Evolutionary conservation across 495 filamentous ascomycete species (phyloP).

Genomic region (Xylaria telfairii): DNA sequence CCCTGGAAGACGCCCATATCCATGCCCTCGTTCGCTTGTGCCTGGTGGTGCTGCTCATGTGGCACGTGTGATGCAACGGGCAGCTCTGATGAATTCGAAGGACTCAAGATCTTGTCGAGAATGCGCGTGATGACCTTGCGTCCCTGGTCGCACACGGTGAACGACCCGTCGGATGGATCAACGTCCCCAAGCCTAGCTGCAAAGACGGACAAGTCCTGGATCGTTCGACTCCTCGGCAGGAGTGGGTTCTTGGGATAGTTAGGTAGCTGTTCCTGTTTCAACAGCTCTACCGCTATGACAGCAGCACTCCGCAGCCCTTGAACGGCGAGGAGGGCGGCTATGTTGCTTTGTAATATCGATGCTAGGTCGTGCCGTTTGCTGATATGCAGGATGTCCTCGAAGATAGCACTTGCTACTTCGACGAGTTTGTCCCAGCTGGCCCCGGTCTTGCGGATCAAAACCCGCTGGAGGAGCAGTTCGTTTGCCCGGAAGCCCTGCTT

Average conservation of each 20-base stretch:
- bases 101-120: constrained; percentile 44
- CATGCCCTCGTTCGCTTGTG: constrained; percentile 11
- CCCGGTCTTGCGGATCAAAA: constrained; percentile 48
- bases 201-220: constrained; percentile 42
- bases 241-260: constrained; percentile 48
- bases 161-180: constrained; percentile 38
- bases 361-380: constrained; percentile 49
- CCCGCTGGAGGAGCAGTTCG: constrained; percentile 52
- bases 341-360: constrained; percentile 38
- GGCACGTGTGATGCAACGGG: constrained; percentile 13
- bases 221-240: constrained; percentile 41
- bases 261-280: constrained; percentile 50
- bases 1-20: constrained; percentile 21
- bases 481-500: constrained; percentile 52
- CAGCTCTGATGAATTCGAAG: constrained; percentile 27
- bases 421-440: constrained; percentile 46
- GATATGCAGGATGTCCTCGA: constrained; percentile 47
- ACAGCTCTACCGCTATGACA: constrained; percentile 49
- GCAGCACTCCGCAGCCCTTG: constrained; percentile 54
- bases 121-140: constrained; percentile 42
- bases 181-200: constrained; percentile 38
- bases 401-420: constrained; percentile 45
- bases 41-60: constrained; percentile 15
- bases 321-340: constrained; percentile 43
- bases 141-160: constrained; percentile 39